phyloP scores from a whole-genome alignment of 768 basidiomycete species.

The Naganishia vishniacii region DNA sequence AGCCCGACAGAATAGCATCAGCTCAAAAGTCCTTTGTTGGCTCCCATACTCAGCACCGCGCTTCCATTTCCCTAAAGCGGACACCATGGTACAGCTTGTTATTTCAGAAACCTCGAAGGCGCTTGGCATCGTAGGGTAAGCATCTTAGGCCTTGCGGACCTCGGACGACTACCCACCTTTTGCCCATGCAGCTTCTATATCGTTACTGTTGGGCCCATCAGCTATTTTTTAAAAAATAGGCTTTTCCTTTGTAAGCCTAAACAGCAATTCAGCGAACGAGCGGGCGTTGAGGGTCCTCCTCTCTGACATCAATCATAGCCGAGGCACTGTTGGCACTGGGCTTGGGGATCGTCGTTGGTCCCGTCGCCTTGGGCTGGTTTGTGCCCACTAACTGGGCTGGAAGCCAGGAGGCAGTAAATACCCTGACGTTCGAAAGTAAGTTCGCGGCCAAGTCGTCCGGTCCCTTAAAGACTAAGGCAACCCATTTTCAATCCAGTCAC shows the following conservation, averaged over 20 bases:
- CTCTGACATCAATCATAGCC: constrained; percentile 28
- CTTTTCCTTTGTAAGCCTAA: constrained; percentile 45
- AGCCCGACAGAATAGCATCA: constrained; percentile 6
- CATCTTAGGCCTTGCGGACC: constrained; percentile 4
- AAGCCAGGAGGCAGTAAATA: constrained; percentile 24
- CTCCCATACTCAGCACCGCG: no score
- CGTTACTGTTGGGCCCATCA: constrained; percentile 42
- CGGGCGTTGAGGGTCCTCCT: not conserved
- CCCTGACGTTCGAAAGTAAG: constrained; percentile 32
- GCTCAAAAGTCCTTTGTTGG: not conserved
- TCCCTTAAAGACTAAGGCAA: not conserved
- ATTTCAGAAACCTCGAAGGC: constrained; percentile 45
- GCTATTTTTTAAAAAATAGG: constrained; percentile 49
- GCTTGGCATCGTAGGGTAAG: constrained; percentile 43
- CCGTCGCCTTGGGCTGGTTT: constrained; percentile 46
- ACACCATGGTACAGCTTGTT: constrained; percentile 43
- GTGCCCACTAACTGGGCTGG: constrained; percentile 46
- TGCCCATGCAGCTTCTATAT: constrained; percentile 30
- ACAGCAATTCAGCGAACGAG: not conserved
- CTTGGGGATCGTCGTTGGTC: constrained; percentile 48
- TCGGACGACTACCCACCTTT: no score
- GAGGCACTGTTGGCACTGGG: constrained; percentile 38
- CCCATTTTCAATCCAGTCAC: constrained; percentile 31
- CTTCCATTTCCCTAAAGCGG: no score
- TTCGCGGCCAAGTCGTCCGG: not conserved